Conservation (phyloP, 805 yeast species). For the Wickerhamomyces xylosicus region DNA sequence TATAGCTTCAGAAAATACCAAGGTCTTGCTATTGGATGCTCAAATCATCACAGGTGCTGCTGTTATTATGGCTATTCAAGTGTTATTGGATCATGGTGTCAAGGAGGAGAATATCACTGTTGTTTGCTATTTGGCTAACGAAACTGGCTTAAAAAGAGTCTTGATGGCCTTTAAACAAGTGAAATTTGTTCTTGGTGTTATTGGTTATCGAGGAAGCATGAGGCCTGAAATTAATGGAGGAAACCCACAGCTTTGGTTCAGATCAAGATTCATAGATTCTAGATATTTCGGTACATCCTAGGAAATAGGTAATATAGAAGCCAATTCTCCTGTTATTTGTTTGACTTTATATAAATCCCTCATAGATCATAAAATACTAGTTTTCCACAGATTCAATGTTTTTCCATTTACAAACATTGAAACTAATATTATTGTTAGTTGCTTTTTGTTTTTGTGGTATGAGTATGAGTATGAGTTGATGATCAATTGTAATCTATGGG, state of each 20-base stretch:
- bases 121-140: slow-evolving; percentile 68
- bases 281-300: slow-evolving; percentile 61
- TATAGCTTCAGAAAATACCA: slow-evolving; percentile 19
- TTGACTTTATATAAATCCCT: too few species aligned
- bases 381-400: too few species aligned
- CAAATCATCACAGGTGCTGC: slow-evolving; percentile 91
- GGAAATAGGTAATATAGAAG: background rate
- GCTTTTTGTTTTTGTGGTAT: too few species aligned
- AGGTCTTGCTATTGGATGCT: slow-evolving; percentile 70
- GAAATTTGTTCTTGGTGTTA: slow-evolving; percentile 56
- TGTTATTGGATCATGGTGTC: slow-evolving; percentile 73
- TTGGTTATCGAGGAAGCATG: slow-evolving; percentile 37
- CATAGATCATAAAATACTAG: background rate
- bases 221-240: background rate
- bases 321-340: too few species aligned
- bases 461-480: too few species aligned
- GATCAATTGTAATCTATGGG: too few species aligned
- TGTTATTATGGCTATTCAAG: slow-evolving; percentile 87
- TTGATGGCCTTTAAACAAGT: slow-evolving; percentile 57
- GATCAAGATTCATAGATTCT: slow-evolving; percentile 62
- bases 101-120: slow-evolving; percentile 50
- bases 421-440: too few species aligned
- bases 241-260: slow-evolving; percentile 49
- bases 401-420: too few species aligned
- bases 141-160: slow-evolving; percentile 64